A percentile compares a stretch with the other conserved stretches of the same genome.
Evolutionary conservation across 768 basidiomycete genomes (phyloP).

Genomic region (Trametopsis cervina): DNA sequence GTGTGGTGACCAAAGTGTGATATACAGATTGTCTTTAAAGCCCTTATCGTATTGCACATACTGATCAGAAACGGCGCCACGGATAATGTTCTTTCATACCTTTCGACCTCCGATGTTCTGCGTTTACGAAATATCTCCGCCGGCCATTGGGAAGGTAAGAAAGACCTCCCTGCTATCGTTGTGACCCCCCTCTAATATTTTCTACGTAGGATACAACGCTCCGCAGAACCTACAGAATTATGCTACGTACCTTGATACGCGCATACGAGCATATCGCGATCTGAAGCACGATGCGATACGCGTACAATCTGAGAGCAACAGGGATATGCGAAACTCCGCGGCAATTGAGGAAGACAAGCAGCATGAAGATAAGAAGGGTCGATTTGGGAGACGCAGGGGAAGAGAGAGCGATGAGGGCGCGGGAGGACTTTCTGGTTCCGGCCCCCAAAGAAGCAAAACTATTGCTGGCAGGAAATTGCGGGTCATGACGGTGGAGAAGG

Average conservation of each 20-base stretch:
- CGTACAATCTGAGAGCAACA: conserved; percentile 90
- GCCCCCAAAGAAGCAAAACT: conserved; percentile 56
- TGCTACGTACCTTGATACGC: conserved; percentile 79
- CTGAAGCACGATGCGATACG: conserved; percentile 91
- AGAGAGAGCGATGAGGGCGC: conserved; percentile 17
- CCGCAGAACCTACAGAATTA: conserved; percentile 86
- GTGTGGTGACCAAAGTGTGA: background rate
- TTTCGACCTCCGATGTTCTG: conserved; percentile 78
- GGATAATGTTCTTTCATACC: conserved; percentile 82
- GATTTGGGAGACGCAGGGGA: conserved; percentile 11
- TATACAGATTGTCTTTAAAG: conserved; percentile 91
- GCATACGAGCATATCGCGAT: conserved; percentile 83
- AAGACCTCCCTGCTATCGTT: background rate
- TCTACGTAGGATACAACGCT: conserved; percentile 63
- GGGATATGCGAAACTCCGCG: conserved; percentile 66
- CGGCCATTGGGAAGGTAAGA: conserved; percentile 82
- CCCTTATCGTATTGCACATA: conserved; percentile 88
- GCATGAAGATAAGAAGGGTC: conserved; percentile 23
- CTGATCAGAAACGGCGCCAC: conserved; percentile 98
- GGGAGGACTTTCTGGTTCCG: conserved; percentile 27
- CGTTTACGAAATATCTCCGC: conserved; percentile 74
- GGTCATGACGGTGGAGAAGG: conserved; percentile 93
- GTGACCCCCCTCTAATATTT: no score
- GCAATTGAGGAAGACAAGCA: conserved; percentile 52
- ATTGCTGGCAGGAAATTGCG: conserved; percentile 79